These are phyloP conservation scores for Aspergillus nidulans DNA, from an alignment of 495 filamentous ascomycete species.

Conservation along the genomic window DNA sequence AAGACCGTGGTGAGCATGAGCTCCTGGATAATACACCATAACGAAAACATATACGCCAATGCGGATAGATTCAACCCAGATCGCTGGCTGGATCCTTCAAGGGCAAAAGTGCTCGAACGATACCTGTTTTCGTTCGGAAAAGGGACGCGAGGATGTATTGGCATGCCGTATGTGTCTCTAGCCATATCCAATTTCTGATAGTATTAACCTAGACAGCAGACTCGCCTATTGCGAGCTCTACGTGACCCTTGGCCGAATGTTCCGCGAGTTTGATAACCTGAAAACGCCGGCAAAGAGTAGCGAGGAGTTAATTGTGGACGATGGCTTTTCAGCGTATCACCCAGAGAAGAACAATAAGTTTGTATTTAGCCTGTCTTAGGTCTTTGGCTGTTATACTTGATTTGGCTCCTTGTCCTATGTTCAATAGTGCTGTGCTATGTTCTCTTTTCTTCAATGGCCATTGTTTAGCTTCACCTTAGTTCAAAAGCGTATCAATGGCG, in stretches of 20 bases:
- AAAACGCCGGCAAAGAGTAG: slow-evolving; percentile 15
- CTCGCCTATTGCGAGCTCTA: slow-evolving; percentile 33
- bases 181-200: background rate
- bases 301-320: slow-evolving; percentile 20
- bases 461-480: background rate
- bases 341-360: slow-evolving; percentile 21
- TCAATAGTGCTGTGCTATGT: background rate
- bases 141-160: slow-evolving; percentile 34
- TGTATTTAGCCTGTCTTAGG: slow-evolving; percentile 14
- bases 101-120: slow-evolving; percentile 17
- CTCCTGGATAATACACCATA: slow-evolving; percentile 31
- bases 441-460: background rate
- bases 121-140: slow-evolving; percentile 35
- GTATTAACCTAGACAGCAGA: slow-evolving; percentile 9
- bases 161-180: slow-evolving; percentile 28
- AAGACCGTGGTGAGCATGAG: slow-evolving; percentile 25
- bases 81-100: slow-evolving; percentile 17
- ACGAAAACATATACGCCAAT: slow-evolving; percentile 31
- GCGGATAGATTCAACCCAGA: slow-evolving; percentile 27
- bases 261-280: slow-evolving; percentile 26
- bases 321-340: slow-evolving; percentile 26
- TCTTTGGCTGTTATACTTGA: background rate
- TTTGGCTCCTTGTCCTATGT: background rate
- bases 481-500: background rate
- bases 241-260: slow-evolving; percentile 25